Conservation (phyloP, 495 filamentous ascomycete species). For the Thermothielavioides terrestris region DNA sequence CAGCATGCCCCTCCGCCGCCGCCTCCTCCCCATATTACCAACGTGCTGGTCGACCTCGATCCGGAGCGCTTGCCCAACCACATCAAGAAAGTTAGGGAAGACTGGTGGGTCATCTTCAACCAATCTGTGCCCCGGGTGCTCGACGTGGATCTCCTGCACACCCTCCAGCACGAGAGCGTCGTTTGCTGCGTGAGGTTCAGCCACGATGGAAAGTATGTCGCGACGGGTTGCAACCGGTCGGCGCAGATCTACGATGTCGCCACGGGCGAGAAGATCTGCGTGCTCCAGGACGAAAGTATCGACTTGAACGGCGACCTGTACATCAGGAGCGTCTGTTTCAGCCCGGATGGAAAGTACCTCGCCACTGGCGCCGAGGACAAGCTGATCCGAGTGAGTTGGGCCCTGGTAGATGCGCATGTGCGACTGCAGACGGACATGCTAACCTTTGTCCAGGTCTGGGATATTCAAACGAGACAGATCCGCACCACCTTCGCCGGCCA, state of each 20-base stretch:
- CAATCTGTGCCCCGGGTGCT: conserved; percentile 71
- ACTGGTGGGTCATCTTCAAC: conserved; percentile 91
- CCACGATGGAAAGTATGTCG: conserved; percentile 78
- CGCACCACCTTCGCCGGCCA: conserved; percentile 76
- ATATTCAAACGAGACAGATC: conserved; percentile 66
- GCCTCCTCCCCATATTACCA: conserved; percentile 50
- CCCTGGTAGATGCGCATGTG: too few relatives aligned
- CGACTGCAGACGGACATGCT: background rate
- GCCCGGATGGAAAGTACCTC: conserved; percentile 79
- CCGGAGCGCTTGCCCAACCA: conserved; percentile 71
- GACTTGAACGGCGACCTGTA: conserved; percentile 81
- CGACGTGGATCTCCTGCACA: conserved; percentile 83
- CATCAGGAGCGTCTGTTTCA: conserved; percentile 88
- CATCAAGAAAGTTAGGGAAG: conserved; percentile 71
- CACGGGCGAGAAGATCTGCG: conserved; percentile 67
- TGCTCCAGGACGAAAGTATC: conserved; percentile 72
- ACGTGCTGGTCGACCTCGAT: conserved; percentile 80
- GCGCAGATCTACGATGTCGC: conserved; percentile 85
- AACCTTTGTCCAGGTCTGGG: conserved; percentile 65
- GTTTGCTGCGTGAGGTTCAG: conserved; percentile 90
- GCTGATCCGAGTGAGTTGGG: conserved; percentile 65
- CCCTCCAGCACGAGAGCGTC: conserved; percentile 75
- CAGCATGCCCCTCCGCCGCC: conserved; percentile 38
- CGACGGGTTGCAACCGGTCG: conserved; percentile 81
- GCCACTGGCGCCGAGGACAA: conserved; percentile 89